These are phyloP conservation scores for Colletotrichum destructivum DNA, from an alignment of 2,329 filamentous ascomycete genomes.

Conservation along the genomic window DNA sequence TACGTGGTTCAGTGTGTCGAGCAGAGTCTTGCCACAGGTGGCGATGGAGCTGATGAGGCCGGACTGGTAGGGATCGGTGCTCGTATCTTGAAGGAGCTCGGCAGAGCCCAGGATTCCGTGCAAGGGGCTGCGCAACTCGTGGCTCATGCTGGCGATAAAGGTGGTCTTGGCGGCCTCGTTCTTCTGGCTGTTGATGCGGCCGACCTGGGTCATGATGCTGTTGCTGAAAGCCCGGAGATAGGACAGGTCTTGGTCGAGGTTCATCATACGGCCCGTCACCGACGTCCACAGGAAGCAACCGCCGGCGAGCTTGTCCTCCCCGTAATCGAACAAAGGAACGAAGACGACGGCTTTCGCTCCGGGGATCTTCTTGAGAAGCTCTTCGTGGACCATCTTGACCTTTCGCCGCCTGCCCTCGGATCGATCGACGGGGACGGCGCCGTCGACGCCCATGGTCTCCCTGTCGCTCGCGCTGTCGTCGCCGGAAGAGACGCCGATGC, in stretches of 20 bases:
- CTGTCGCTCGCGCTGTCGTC: constrained; percentile 51
- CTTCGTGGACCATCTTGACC: constrained; percentile 49
- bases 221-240: constrained; percentile 57
- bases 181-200: constrained; percentile 66
- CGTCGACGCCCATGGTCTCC: constrained; percentile 37
- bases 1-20: constrained; percentile 66
- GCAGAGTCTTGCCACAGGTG: constrained; percentile 62
- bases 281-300: constrained; percentile 56
- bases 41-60: constrained; percentile 62
- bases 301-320: constrained; percentile 52
- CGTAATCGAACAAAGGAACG: constrained; percentile 54
- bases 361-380: constrained; percentile 53
- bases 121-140: constrained; percentile 69
- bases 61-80: constrained; percentile 54
- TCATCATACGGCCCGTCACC: constrained; percentile 53
- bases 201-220: constrained; percentile 67
- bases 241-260: constrained; percentile 53
- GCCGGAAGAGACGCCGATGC: constrained; percentile 48
- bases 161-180: constrained; percentile 69
- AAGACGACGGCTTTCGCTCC: constrained; percentile 54
- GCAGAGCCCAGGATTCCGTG: constrained; percentile 70
- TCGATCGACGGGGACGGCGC: neutral
- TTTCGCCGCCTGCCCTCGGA: constrained; percentile 39
- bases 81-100: constrained; percentile 64
- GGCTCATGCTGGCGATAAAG: constrained; percentile 72